phyloP scores from a whole-genome alignment of 2,329 filamentous ascomycete genomes.

The Zymoseptoria passerinii region DNA sequence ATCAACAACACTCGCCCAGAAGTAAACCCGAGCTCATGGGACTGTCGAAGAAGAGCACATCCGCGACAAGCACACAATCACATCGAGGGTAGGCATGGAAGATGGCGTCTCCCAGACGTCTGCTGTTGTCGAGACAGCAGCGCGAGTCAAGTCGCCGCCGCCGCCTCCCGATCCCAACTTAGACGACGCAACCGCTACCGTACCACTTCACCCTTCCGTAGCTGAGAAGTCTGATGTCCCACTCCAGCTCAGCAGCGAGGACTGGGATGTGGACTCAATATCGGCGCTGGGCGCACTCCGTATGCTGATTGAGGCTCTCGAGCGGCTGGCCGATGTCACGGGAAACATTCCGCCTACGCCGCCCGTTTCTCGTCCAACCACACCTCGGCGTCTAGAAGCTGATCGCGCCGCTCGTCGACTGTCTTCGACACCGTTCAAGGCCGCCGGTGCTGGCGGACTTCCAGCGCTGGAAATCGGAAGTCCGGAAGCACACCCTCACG shows the following conservation, averaged over 20 bases:
- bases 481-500: conserved; percentile 43
- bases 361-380: conserved; percentile 53
- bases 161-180: conserved; percentile 22
- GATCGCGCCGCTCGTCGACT: conserved; percentile 44
- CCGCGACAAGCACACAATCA: background rate
- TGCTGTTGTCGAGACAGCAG: conserved; percentile 5
- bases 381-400: conserved; percentile 35
- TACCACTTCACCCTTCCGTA: conserved; percentile 8
- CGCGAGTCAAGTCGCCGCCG: conserved; percentile 12
- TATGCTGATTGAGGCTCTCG: conserved; percentile 56
- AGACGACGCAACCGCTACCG: conserved; percentile 16
- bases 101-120: conserved; percentile 13
- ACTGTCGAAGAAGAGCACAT: background rate
- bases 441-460: conserved; percentile 20
- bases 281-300: conserved; percentile 67
- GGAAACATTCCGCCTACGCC: conserved; percentile 77
- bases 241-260: conserved; percentile 26
- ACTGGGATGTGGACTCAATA: conserved; percentile 65
- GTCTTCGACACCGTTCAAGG: conserved; percentile 39
- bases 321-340: conserved; percentile 59
- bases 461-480: conserved; percentile 25
- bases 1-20: background rate
- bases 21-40: background rate
- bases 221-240: conserved; percentile 22
- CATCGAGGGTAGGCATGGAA: conserved; percentile 18